A percentile compares a stretch with the other conserved stretches of the same genome.
Evolutionary conservation across 805 yeast species (phyloP).

Genomic region (Lipomyces mesembrius): DNA sequence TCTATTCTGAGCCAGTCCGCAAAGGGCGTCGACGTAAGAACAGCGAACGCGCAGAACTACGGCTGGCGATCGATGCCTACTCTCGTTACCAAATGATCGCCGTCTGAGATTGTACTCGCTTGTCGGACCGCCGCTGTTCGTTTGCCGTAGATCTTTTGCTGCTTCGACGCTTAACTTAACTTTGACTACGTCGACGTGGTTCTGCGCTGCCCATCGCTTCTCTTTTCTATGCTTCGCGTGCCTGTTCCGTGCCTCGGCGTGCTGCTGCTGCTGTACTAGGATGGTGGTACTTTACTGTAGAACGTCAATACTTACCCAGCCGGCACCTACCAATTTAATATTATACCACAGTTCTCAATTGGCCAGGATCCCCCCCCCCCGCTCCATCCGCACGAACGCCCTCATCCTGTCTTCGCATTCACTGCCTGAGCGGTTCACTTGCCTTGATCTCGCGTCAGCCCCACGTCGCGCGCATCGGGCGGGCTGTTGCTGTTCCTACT

Average conservation of each 20-base stretch:
- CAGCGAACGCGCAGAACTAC: neutral
- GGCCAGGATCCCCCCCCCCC: neutral
- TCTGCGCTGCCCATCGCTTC: neutral
- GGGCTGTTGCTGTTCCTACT: neutral
- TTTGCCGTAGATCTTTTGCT: neutral
- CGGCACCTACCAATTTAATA: too few relatives aligned
- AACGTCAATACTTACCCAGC: too few relatives aligned
- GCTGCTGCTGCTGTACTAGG: neutral
- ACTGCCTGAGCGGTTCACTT: neutral
- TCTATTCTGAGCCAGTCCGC: slow-evolving; percentile 2
- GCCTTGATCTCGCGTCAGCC: neutral
- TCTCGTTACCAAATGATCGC: neutral
- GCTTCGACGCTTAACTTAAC: neutral
- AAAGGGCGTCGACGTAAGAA: neutral
- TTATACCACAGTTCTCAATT: neutral
- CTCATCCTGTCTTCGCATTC: neutral
- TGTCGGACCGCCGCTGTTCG: slow-evolving; percentile 2
- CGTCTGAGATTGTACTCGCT: neutral
- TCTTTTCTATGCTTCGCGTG: neutral
- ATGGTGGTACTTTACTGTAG: too few relatives aligned
- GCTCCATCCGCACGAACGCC: neutral
- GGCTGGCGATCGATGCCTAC: neutral
- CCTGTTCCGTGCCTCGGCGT: neutral
- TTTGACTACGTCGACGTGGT: too few relatives aligned
- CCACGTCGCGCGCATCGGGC: neutral